These are phyloP conservation scores for Aspergillus wentii DNA, from an alignment of 495 filamentous ascomycete genomes.

Conservation along the genomic window DNA sequence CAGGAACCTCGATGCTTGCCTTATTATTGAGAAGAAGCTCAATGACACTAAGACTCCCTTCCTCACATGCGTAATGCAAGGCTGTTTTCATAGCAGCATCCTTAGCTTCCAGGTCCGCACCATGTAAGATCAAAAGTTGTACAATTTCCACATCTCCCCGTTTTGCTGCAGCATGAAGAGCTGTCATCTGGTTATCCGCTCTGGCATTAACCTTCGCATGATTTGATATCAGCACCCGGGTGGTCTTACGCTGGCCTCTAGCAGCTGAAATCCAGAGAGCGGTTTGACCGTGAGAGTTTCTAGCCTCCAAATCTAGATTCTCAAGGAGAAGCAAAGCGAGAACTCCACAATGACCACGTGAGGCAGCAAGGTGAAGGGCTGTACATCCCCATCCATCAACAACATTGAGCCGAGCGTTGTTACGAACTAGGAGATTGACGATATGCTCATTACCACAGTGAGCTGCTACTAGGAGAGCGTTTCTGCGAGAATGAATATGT, in stretches of 20 bases:
- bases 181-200: constrained; percentile 31
- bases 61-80: constrained; percentile 37
- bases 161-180: constrained; percentile 35
- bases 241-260: constrained; percentile 18
- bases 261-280: constrained; percentile 34
- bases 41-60: constrained; percentile 25
- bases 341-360: constrained; percentile 33
- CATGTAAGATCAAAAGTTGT: constrained; percentile 24
- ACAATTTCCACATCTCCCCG: constrained; percentile 29
- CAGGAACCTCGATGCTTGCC: constrained; percentile 30
- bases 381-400: constrained; percentile 31
- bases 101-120: constrained; percentile 38
- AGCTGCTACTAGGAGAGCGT: constrained; percentile 40
- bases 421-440: constrained; percentile 34
- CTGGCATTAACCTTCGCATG: constrained; percentile 34
- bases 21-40: constrained; percentile 29
- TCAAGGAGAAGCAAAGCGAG: constrained; percentile 32
- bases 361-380: constrained; percentile 41
- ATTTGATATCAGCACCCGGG: constrained; percentile 13
- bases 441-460: constrained; percentile 42
- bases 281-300: constrained; percentile 27
- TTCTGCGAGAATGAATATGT: constrained; percentile 31
- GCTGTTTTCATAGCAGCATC: constrained; percentile 38
- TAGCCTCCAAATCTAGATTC: constrained; percentile 23
- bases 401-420: constrained; percentile 28